Percentiles rank a stretch among this genome's conserved stretches.
phyloP scores from a whole-genome alignment of 2,329 filamentous ascomycete genomes.

The Cladorrhinum sp. region DNA sequence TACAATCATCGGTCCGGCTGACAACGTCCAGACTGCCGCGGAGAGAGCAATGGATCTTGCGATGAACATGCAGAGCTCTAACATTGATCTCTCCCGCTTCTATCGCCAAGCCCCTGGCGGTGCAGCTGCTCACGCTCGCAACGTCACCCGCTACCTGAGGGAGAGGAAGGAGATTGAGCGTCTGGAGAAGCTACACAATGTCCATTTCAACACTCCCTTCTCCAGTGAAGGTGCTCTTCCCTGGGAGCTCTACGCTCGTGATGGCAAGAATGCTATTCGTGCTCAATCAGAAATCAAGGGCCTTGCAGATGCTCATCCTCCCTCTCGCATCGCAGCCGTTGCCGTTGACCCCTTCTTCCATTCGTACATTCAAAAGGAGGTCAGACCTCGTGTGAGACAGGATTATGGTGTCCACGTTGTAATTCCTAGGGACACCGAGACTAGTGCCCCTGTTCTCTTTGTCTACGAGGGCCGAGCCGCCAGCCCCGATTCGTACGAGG shows the following conservation, averaged over 20 bases:
- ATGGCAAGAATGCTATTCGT: constrained; percentile 77
- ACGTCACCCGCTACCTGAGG: constrained; percentile 83
- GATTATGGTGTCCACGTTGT: constrained; percentile 72
- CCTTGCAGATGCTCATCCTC: constrained; percentile 71
- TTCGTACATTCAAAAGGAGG: constrained; percentile 63
- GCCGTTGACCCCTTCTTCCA: constrained; percentile 78
- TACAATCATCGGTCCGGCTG: constrained; percentile 76
- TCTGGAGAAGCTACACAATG: constrained; percentile 74
- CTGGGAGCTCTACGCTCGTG: constrained; percentile 85
- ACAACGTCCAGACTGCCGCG: constrained; percentile 69
- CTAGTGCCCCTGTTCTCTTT: constrained; percentile 62
- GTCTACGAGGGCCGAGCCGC: constrained; percentile 64
- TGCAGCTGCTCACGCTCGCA: constrained; percentile 74
- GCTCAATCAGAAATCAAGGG: constrained; percentile 72
- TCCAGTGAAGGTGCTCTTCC: constrained; percentile 66
- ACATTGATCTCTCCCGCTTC: constrained; percentile 77
- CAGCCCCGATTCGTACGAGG: constrained; percentile 49
- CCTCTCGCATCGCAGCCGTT: constrained; percentile 64
- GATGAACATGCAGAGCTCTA: constrained; percentile 79
- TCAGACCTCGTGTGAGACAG: constrained; percentile 61
- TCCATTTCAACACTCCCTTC: constrained; percentile 81
- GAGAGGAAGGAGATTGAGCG: constrained; percentile 78
- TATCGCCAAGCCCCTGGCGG: constrained; percentile 72
- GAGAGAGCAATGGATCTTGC: constrained; percentile 87
- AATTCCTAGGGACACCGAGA: constrained; percentile 61